These are phyloP conservation scores for Phaffia tasmanica DNA, from an alignment of 768 basidiomycete species.

Conservation along the genomic window DNA sequence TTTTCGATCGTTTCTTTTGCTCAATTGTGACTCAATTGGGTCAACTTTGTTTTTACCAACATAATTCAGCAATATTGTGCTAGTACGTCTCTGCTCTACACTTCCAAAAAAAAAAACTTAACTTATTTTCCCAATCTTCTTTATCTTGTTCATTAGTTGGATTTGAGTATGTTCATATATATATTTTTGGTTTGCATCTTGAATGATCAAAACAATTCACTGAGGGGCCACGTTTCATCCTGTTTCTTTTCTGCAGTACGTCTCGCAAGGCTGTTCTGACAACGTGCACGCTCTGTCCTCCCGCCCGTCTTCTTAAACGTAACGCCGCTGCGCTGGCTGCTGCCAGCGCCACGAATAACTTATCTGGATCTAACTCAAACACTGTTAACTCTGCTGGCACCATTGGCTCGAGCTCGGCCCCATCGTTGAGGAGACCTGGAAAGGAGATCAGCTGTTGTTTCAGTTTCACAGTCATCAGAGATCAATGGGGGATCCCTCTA, in stretches of 20 bases:
- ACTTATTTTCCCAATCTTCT: not conserved
- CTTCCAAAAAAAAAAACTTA: not conserved
- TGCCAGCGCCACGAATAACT: no score
- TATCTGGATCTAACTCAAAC: not conserved
- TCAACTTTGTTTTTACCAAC: not conserved
- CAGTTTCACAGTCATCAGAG: constrained; percentile 17
- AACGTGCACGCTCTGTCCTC: constrained; percentile 20
- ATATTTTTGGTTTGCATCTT: not conserved
- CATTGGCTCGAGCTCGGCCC: not conserved
- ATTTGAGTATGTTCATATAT: constrained; percentile 8
- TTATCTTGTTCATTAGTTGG: constrained; percentile 7
- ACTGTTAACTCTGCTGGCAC: not conserved
- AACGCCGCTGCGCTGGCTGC: no score
- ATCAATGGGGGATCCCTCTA: not conserved
- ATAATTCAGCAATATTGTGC: constrained; percentile 18
- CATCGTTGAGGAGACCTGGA: not conserved
- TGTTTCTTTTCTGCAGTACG: not conserved
- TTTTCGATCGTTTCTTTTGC: not conserved
- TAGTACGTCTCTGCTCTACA: not conserved
- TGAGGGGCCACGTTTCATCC: not conserved
- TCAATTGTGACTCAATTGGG: not conserved
- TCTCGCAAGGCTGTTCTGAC: constrained; percentile 25
- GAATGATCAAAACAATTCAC: not conserved
- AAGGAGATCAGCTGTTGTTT: constrained; percentile 21
- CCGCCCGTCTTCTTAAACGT: constrained; percentile 5